These are phyloP conservation scores for Echinochloa phyllopogon DNA, from an alignment of 176 grass and related monocot species.

Conservation along the genomic window DNA sequence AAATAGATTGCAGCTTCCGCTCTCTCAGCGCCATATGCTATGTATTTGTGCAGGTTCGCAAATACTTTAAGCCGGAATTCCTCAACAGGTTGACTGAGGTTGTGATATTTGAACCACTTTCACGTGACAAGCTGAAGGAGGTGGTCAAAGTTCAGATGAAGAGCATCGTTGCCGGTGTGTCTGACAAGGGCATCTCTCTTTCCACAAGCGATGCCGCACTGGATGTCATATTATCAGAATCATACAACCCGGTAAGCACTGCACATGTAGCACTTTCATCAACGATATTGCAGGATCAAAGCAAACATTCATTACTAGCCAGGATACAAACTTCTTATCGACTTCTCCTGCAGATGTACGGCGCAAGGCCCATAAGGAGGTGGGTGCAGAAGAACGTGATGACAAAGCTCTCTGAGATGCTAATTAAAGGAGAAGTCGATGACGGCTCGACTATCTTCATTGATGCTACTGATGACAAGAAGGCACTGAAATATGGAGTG, in stretches of 20 bases:
- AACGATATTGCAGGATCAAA: not conserved
- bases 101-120: slow-evolving; percentile 60
- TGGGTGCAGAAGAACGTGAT: slow-evolving; percentile 66
- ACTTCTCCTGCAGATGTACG: slow-evolving; percentile 25
- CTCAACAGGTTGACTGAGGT: slow-evolving; percentile 56
- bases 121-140: slow-evolving; percentile 43
- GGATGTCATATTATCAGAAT: slow-evolving; percentile 64
- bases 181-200: slow-evolving; percentile 61
- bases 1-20: not conserved
- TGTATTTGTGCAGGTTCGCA: slow-evolving; percentile 43
- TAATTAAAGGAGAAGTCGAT: slow-evolving; percentile 46
- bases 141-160: slow-evolving; percentile 65
- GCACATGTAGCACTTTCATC: not conserved
- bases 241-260: slow-evolving; percentile 57
- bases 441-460: slow-evolving; percentile 36
- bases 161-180: slow-evolving; percentile 50
- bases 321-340: no score
- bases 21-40: not conserved
- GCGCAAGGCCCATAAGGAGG: slow-evolving; percentile 58
- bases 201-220: slow-evolving; percentile 60
- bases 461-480: slow-evolving; percentile 36
- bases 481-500: slow-evolving; percentile 19
- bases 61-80: slow-evolving; percentile 62
- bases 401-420: slow-evolving; percentile 56
- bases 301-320: not conserved